Conservation (phyloP, 257 asterid species). For the Solanum pimpinellifolium region DNA sequence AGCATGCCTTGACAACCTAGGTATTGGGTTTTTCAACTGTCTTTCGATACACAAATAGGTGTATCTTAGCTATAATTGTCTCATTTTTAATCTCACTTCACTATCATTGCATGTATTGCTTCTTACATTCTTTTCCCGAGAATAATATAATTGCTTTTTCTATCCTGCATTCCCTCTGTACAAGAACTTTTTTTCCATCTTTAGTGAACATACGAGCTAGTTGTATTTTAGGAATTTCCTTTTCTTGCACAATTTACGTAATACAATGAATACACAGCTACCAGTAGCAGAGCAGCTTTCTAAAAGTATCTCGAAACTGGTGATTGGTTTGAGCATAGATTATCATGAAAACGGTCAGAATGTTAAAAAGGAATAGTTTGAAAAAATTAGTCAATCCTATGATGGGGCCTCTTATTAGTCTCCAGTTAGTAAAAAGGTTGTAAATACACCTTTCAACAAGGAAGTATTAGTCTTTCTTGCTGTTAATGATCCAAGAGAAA, state of each 20-base stretch:
- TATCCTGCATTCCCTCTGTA: not conserved
- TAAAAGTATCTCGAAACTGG: constrained; percentile 61
- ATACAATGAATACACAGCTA: constrained; percentile 59
- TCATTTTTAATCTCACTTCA: not conserved
- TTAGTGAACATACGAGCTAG: not conserved
- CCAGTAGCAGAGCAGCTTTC: constrained; percentile 84
- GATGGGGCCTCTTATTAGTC: constrained; percentile 29
- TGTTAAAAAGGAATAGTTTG: constrained; percentile 59
- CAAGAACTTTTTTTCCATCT: not conserved
- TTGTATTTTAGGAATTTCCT: constrained; percentile 50
- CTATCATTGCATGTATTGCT: not conserved
- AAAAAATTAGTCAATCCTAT: constrained; percentile 66
- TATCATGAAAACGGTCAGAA: constrained; percentile 36
- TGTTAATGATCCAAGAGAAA: constrained; percentile 32
- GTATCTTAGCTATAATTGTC: not conserved
- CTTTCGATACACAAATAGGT: not conserved
- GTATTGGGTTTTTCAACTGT: constrained; percentile 16
- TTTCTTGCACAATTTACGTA: constrained; percentile 52
- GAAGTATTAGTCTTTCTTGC: constrained; percentile 28
- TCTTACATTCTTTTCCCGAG: not conserved
- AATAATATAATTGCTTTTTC: not conserved
- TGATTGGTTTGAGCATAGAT: constrained; percentile 57
- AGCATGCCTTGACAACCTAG: constrained; percentile 49
- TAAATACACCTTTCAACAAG: constrained; percentile 31
- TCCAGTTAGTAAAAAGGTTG: constrained; percentile 32